Conservation (phyloP, 257 asterid species). For the Rhazya stricta region DNA sequence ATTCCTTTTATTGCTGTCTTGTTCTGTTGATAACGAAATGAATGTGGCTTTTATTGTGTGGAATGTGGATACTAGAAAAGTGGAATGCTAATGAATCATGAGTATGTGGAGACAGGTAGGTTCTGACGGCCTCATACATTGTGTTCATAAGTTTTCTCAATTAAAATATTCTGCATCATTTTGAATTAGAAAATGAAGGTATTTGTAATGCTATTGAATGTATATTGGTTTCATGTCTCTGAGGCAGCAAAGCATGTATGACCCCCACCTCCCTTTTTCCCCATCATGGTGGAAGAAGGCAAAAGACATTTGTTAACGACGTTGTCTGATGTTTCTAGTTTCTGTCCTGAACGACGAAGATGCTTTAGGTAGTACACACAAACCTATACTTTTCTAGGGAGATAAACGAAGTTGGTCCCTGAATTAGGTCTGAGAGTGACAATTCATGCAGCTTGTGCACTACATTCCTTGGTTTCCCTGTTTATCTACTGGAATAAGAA, state of each 20-base stretch:
- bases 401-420: not conserved
- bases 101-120: not conserved
- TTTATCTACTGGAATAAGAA: not conserved
- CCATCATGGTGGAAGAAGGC: not conserved
- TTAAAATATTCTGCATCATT: not conserved
- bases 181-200: not conserved
- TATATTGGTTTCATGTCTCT: not conserved
- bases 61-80: not conserved
- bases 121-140: not conserved
- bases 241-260: not conserved
- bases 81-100: not conserved
- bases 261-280: too few species aligned
- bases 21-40: not conserved
- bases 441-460: not conserved
- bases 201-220: not conserved
- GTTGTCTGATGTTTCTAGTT: not conserved
- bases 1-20: conserved; percentile 8
- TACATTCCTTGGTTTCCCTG: not conserved
- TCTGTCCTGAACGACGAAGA: not conserved
- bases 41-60: not conserved
- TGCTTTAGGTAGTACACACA: not conserved
- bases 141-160: not conserved
- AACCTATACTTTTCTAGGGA: not conserved
- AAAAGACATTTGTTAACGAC: not conserved
- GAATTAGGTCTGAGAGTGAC: not conserved